phyloP scores from a whole-genome alignment of 331 rosid genomes.

The Rosa hybrid region DNA sequence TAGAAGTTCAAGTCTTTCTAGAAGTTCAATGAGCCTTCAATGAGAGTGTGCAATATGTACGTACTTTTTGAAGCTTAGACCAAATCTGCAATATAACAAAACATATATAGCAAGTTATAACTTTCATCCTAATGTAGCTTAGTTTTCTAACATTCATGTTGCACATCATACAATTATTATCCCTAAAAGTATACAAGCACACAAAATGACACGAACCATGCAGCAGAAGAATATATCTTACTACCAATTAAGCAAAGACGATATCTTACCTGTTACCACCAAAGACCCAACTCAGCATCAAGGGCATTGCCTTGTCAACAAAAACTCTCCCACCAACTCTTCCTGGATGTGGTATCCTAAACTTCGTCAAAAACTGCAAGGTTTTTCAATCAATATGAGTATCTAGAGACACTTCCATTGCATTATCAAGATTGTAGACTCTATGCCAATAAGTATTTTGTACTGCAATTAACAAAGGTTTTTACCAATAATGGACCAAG shows the following conservation, averaged over 20 bases:
- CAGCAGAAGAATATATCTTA: neutral
- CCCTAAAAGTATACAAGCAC: too few relatives aligned
- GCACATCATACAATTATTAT: too few relatives aligned
- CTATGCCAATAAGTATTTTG: neutral
- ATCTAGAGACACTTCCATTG: neutral
- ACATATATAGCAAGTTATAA: too few relatives aligned
- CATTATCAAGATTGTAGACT: slow-evolving; percentile 8
- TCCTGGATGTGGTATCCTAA: slow-evolving; percentile 95
- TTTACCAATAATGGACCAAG: slow-evolving; percentile 90
- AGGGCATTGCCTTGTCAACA: slow-evolving; percentile 73
- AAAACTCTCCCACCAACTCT: slow-evolving; percentile 82
- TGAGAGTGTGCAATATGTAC: too few relatives aligned
- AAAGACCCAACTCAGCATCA: slow-evolving; percentile 93
- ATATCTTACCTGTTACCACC: slow-evolving; percentile 85
- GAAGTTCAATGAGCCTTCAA: too few relatives aligned
- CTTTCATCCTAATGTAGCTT: too few relatives aligned
- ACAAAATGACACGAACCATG: neutral
- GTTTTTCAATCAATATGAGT: slow-evolving; percentile 21
- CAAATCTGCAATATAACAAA: too few relatives aligned
- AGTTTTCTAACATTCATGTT: too few relatives aligned
- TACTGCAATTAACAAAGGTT: neutral
- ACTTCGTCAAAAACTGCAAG: slow-evolving; percentile 81
- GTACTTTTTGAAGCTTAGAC: too few relatives aligned
- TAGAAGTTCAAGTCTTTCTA: too few relatives aligned
- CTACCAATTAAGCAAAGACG: neutral